A percentile compares a stretch with the other conserved stretches of the same genome.
Evolutionary conservation across 1,284 basidiomycete genomes (phyloP).

Genomic region (Stygiomarasmius scandens): DNA sequence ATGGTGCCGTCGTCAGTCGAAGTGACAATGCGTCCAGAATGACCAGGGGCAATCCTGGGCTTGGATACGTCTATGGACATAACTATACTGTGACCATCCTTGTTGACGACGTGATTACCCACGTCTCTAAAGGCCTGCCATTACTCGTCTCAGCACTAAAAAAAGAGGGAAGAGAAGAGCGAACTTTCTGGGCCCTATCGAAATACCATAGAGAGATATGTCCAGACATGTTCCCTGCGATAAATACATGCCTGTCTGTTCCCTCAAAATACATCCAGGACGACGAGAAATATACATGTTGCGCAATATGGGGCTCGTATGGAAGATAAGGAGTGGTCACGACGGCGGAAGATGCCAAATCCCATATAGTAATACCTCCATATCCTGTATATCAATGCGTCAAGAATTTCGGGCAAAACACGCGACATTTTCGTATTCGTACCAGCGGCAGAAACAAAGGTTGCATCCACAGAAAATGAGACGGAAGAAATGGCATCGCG

Average conservation of each 20-base stretch:
- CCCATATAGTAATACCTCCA: slow-evolving; percentile 5
- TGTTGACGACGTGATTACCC: background rate
- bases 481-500: slow-evolving; percentile 2
- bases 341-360: background rate
- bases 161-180: background rate
- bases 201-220: background rate
- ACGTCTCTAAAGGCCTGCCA: background rate
- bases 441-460: slow-evolving; percentile 5
- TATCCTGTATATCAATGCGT: background rate
- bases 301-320: background rate
- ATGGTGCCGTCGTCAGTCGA: background rate
- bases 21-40: background rate
- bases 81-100: background rate
- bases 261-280: background rate
- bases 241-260: background rate
- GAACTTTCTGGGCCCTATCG: background rate
- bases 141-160: background rate
- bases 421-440: too few species aligned
- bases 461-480: slow-evolving; percentile 1
- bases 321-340: background rate
- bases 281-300: background rate
- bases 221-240: background rate
- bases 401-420: background rate
- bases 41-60: background rate
- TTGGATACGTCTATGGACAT: background rate